Evolutionary conservation across 176 grass and related monocot genomes (phyloP).

Genomic region (Alloteropsis semialata): DNA sequence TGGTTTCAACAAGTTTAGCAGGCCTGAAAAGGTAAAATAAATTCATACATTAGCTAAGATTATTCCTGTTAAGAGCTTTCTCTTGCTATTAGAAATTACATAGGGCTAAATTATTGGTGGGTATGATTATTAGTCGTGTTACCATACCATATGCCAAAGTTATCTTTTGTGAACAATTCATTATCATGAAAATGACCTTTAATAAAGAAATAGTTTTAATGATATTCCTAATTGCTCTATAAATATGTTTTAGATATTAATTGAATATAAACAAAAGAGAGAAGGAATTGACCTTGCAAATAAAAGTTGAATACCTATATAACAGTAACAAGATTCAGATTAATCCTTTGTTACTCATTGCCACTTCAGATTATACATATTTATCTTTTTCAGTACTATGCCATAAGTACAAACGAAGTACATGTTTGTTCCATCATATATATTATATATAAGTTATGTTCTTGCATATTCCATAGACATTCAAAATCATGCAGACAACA

Average conservation of each 20-base stretch:
- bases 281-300: neutral
- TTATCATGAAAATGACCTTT: neutral
- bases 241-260: neutral
- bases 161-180: neutral
- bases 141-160: neutral
- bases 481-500: neutral
- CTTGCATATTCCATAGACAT: neutral
- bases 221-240: neutral
- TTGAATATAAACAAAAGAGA: neutral
- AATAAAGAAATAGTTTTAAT: neutral
- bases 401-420: neutral
- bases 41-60: neutral
- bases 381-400: neutral
- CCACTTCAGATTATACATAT: neutral
- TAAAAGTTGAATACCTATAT: neutral
- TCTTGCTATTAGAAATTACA: neutral
- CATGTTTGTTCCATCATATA: neutral
- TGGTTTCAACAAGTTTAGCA: conserved; percentile 72
- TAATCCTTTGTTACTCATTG: neutral
- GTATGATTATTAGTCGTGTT: neutral
- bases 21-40: conserved; percentile 52
- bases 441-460: neutral
- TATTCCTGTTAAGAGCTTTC: neutral
- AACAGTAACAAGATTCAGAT: neutral
- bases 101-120: neutral